Conservation (phyloP, 257 asterid genomes). For the Solanum chaucha region DNA sequence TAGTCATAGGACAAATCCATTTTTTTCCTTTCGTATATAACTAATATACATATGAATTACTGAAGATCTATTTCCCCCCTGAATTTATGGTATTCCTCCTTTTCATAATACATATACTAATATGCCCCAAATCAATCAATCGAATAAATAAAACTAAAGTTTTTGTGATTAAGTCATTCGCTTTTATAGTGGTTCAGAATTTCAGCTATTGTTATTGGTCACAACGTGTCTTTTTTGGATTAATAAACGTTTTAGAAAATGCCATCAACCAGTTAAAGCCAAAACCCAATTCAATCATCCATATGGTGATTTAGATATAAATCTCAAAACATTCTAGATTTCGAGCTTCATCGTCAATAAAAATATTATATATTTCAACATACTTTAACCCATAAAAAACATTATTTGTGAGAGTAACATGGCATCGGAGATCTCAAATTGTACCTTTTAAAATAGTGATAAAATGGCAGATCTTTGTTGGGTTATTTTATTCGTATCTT, state of each 20-base stretch:
- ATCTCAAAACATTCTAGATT: neutral
- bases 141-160: neutral
- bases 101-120: neutral
- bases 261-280: neutral
- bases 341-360: no score
- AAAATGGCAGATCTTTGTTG: slow-evolving; percentile 13
- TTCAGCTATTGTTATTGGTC: neutral
- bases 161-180: neutral
- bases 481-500: slow-evolving; percentile 2
- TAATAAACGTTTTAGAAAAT: neutral
- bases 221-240: neutral
- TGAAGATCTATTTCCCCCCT: neutral
- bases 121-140: neutral
- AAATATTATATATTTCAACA: neutral
- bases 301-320: neutral
- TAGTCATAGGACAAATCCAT: neutral
- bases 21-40: neutral
- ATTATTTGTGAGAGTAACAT: neutral
- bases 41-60: neutral
- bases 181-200: no score
- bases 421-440: neutral
- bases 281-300: neutral
- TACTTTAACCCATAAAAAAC: neutral
- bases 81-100: neutral
- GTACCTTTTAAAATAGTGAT: neutral